Conservation (phyloP, 176 grass and related monocot species). For the Saccharum officinarum region DNA sequence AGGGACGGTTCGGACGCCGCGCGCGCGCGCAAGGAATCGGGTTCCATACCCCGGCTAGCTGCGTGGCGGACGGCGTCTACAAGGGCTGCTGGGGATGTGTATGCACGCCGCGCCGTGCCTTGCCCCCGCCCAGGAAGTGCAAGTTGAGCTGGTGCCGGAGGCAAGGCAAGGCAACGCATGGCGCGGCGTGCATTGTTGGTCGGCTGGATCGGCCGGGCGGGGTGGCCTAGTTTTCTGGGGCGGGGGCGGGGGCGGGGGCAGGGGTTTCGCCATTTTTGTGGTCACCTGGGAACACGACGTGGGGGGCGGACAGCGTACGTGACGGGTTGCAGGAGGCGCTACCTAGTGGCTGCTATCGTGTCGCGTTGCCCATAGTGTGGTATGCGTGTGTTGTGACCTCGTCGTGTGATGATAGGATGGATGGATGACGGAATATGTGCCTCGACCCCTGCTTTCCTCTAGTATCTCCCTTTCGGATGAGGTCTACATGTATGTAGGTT, state of each 20-base stretch:
- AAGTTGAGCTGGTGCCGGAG: too few species aligned
- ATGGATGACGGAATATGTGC: conserved; percentile 30
- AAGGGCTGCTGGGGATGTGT: too few species aligned
- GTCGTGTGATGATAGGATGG: neutral
- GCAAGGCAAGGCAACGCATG: too few species aligned
- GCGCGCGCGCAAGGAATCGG: neutral
- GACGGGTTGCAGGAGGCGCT: too few species aligned
- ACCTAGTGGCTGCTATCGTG: neutral
- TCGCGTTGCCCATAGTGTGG: conserved; percentile 19
- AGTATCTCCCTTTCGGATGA: neutral
- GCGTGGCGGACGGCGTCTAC: neutral
- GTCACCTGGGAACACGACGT: too few species aligned
- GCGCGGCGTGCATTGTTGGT: too few species aligned
- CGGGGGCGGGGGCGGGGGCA: too few species aligned
- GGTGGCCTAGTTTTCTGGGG: too few species aligned
- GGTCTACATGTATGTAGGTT: neutral
- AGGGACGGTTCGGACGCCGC: conserved; percentile 13
- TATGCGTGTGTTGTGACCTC: neutral
- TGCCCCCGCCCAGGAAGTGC: too few species aligned
- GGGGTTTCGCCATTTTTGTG: too few species aligned
- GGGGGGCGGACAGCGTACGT: neutral
- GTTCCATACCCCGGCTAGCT: neutral
- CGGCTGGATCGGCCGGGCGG: too few species aligned
- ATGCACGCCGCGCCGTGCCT: neutral
- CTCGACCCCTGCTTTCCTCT: neutral